Evolutionary conservation across 805 yeast genomes (phyloP).

Genomic region (Aciculoconidium aculeatum): DNA sequence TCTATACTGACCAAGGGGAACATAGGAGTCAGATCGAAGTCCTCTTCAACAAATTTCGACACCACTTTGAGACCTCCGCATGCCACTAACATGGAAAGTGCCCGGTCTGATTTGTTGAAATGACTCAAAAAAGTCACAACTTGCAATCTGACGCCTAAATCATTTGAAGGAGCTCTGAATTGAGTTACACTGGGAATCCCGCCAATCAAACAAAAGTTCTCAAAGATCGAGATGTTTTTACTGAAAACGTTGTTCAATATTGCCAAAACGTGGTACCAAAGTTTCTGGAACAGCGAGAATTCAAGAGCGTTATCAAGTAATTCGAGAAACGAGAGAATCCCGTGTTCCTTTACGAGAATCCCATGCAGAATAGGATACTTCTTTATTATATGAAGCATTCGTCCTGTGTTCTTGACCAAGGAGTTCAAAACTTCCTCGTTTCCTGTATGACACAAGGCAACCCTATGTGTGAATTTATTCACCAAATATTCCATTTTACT

Average conservation of each 20-base stretch:
- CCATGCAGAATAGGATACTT: constrained; percentile 37
- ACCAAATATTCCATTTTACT: constrained; percentile 34
- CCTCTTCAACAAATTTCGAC: constrained; percentile 42
- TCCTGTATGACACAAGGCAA: constrained; percentile 24
- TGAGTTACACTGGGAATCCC: constrained; percentile 39
- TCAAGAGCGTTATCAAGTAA: constrained; percentile 31
- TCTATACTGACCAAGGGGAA: constrained; percentile 35
- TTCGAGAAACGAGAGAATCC: constrained; percentile 33
- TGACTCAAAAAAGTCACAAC: constrained; percentile 31
- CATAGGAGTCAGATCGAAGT: constrained; percentile 32
- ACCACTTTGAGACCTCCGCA: constrained; percentile 42
- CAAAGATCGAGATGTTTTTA: constrained; percentile 25
- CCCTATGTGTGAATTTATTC: constrained; percentile 25
- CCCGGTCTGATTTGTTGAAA: constrained; percentile 28
- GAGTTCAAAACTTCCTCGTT: constrained; percentile 25
- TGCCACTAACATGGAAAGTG: constrained; percentile 37
- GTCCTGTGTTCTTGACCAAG: constrained; percentile 30
- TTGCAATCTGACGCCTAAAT: constrained; percentile 27
- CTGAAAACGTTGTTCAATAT: constrained; percentile 31
- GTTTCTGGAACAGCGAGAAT: constrained; percentile 23
- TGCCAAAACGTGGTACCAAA: constrained; percentile 34
- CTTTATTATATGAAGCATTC: constrained; percentile 32
- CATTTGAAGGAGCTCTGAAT: constrained; percentile 27
- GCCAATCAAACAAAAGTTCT: constrained; percentile 37
- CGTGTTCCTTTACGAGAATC: constrained; percentile 36